Evolutionary conservation across 2,329 filamentous ascomycete genomes (phyloP), one percentile per base, ranked within the genome.

Genomic region (Geoglossum cookeanum): DNA sequence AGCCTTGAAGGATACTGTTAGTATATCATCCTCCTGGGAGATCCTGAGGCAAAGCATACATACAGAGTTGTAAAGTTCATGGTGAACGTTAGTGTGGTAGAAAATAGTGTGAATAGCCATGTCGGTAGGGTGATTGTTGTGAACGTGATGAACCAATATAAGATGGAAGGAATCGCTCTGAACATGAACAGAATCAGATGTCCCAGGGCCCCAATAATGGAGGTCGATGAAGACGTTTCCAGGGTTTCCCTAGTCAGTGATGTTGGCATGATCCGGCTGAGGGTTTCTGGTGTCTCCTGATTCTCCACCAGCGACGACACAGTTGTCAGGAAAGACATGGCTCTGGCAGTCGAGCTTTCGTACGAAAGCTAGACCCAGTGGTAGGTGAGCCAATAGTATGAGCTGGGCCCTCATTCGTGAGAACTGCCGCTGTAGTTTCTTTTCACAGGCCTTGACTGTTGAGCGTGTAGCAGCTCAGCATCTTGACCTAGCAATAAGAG

Each of bases 51-150:
- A 32, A 33, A 58, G 61, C 15, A 44, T 29, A 65, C 82, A 67
- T 80, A 94, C 82, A 98, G 71, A 17, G 92, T 98, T 22, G 91
- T 97, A 64, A 92, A 91, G 68, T 97, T 97, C 90, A 98, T 94
- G 9, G 92, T 98, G 66, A 98, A 87, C 0, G 92, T 98, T 74
- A 94, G 75, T 69, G 87, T 96, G 61, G 88, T 91, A 4, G 89
- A 95, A 66, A 95, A 87, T 60, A 95, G 75, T 4, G 83, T 86
- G 68, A 94, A 98, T 17, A 97, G 78, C 70, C 92, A 81, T 68
- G 87, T 88, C 48, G 92, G 92, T 59, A 96, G 69, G 15, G 87
- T 94, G 63, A 97, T 89, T 30, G 91, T 94, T 17, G 83, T 79
- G 65, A 95, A 85, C 60, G 85, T 87, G 63, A 95, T 80, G 57